Conservation (phyloP, 768 basidiomycete genomes). For the Psilocybe azurescens region DNA sequence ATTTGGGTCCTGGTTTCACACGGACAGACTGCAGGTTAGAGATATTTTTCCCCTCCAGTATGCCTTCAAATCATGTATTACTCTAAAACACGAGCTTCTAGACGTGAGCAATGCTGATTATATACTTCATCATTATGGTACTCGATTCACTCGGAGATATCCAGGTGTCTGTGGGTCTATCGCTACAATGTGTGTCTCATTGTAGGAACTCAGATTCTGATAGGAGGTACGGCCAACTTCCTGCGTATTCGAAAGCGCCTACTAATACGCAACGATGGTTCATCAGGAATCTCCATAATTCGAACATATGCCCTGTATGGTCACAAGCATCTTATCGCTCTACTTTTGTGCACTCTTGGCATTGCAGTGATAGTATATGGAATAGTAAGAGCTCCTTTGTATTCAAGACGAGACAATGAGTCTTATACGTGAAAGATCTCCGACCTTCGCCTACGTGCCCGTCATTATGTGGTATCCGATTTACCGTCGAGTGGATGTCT, state of each 20-base stretch:
- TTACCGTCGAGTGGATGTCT: neutral
- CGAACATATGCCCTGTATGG: conserved; percentile 19
- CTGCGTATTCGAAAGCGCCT: too few relatives aligned
- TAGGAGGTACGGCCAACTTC: neutral
- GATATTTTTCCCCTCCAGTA: too few relatives aligned
- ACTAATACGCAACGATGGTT: too few relatives aligned
- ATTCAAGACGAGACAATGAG: neutral
- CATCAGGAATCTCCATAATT: conserved; percentile 6
- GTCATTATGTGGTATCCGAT: neutral
- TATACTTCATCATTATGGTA: too few relatives aligned
- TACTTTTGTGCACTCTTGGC: conserved; percentile 3
- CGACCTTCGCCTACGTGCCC: neutral
- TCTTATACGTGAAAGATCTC: neutral
- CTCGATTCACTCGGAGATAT: too few relatives aligned
- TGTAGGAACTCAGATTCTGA: conserved; percentile 6
- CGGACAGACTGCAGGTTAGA: neutral
- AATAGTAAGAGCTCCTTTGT: neutral
- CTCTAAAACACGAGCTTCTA: neutral
- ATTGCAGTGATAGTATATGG: neutral
- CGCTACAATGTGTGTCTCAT: conserved; percentile 1
- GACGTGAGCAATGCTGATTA: neutral
- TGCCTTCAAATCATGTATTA: too few relatives aligned
- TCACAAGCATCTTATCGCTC: conserved; percentile 6
- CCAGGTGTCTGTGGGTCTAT: neutral
- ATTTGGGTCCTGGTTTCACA: conserved; percentile 24